phyloP scores from a whole-genome alignment of 768 basidiomycete species.

The Ramaria sp. region DNA sequence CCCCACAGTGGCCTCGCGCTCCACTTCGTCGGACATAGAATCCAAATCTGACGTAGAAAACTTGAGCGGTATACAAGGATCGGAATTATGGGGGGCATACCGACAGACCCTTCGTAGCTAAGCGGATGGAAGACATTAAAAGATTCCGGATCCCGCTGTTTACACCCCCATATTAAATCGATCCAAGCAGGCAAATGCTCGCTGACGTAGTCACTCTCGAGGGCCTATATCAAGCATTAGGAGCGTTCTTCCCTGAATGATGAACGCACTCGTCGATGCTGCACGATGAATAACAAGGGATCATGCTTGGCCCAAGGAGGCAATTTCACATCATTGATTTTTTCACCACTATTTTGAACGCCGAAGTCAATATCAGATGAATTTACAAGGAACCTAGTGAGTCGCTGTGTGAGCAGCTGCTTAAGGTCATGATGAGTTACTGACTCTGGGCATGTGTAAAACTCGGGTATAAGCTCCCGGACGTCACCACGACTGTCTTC shows the following conservation, averaged over 20 bases:
- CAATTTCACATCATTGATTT: conserved; percentile 78
- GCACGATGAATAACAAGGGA: conserved; percentile 67
- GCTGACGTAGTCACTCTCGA: conserved; percentile 83
- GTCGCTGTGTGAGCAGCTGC: neutral
- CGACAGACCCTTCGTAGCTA: conserved; percentile 21
- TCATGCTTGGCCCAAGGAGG: conserved; percentile 87
- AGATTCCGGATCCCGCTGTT: conserved; percentile 67
- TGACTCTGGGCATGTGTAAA: conserved; percentile 75
- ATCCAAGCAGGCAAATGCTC: conserved; percentile 83
- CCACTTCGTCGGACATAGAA: conserved; percentile 71
- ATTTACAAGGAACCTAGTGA: conserved; percentile 71
- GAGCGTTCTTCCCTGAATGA: too few relatives aligned
- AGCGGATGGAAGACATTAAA: conserved; percentile 88
- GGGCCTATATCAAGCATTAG: conserved; percentile 38
- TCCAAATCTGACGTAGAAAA: conserved; percentile 56
- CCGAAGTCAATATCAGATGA: conserved; percentile 72
- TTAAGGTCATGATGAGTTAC: conserved; percentile 14
- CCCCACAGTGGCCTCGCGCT: conserved; percentile 86
- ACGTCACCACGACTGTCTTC: conserved; percentile 85
- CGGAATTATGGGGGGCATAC: neutral
- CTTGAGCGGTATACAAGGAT: neutral
- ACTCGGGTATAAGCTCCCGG: conserved; percentile 86
- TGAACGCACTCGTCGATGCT: conserved; percentile 59
- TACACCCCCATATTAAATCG: conserved; percentile 86
- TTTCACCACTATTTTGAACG: conserved; percentile 59